Conservation (phyloP, 805 yeast genomes). For the Yamadazyma kitorensis region DNA sequence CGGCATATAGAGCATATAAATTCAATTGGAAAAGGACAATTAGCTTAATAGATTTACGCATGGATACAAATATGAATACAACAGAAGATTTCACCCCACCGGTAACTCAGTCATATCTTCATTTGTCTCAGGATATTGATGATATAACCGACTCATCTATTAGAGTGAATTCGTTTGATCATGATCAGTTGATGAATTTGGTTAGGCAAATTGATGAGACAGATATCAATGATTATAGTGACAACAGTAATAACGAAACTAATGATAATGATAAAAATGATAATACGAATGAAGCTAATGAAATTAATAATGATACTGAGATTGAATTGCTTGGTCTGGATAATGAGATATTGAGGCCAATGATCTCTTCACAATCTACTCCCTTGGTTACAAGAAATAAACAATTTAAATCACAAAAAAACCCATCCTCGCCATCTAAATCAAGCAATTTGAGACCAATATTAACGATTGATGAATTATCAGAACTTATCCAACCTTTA, state of each 20-base stretch:
- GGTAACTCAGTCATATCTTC: slow-evolving; percentile 29
- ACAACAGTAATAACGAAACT: not conserved
- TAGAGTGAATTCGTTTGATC: slow-evolving; percentile 2
- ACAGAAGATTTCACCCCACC: slow-evolving; percentile 22
- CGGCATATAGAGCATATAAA: too few species aligned
- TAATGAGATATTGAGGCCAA: slow-evolving; percentile 7
- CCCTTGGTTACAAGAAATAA: slow-evolving; percentile 12
- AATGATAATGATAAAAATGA: slow-evolving; percentile 1
- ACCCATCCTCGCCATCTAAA: too few species aligned
- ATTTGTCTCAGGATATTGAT: slow-evolving; percentile 16
- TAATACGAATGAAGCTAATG: not conserved
- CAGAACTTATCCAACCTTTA: slow-evolving; percentile 16
- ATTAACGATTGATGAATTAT: slow-evolving; percentile 13
- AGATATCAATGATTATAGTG: slow-evolving; percentile 1
- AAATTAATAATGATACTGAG: slow-evolving; percentile 12
- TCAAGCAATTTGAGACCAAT: too few species aligned
- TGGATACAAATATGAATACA: slow-evolving; percentile 6
- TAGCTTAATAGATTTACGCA: too few species aligned
- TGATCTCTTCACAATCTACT: slow-evolving; percentile 25
- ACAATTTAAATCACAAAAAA: slow-evolving; percentile 6
- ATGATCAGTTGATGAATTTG: slow-evolving; percentile 12
- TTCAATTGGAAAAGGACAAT: too few species aligned
- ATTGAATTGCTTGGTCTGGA: slow-evolving; percentile 5
- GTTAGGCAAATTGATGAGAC: slow-evolving; percentile 15
- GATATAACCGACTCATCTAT: slow-evolving; percentile 5